phyloP scores from a whole-genome alignment of 345 rosid species.

The Arabidopsis thaliana region TAIR10.1 NC_003076.8:26346001-26346500 shows the following conservation, averaged over 20 bases:
- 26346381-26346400: background rate
- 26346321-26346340: background rate
- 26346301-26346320: background rate
- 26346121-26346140: constrained; percentile 38
- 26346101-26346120: background rate
- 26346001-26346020: constrained; percentile 42
- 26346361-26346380: background rate
- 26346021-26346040: constrained; percentile 38
- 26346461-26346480: background rate
- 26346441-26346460: constrained; percentile 4
- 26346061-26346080: background rate
- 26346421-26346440: background rate
- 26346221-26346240: background rate
- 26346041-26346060: background rate
- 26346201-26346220: background rate
- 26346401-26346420: background rate
- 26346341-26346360: background rate
- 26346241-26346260: background rate
- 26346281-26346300: background rate
- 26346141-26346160: background rate
- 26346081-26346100: background rate
- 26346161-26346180: background rate
- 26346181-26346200: background rate
- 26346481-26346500: constrained; percentile 13
- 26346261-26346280: background rate